These are phyloP conservation scores for Nicotiana tomentosiformis DNA, from an alignment of 257 asterid genomes.

Conservation along the genomic window DNA sequence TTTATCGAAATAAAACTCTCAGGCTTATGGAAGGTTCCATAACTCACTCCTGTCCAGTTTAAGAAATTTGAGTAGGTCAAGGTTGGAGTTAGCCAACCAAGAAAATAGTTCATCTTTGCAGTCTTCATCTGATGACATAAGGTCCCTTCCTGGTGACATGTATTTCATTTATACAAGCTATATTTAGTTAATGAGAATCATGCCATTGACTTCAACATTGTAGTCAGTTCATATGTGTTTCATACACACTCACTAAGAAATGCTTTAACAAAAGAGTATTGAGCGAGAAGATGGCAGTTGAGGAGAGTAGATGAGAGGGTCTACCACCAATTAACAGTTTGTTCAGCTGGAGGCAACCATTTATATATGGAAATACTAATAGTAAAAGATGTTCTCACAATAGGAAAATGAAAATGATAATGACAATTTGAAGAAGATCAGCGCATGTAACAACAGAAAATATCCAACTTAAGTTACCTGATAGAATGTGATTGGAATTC, in stretches of 20 bases:
- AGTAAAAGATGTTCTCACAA: neutral
- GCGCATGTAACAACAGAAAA: neutral
- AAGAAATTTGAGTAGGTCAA: neutral
- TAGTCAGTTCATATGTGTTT: neutral
- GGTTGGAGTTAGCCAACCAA: neutral
- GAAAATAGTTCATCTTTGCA: neutral
- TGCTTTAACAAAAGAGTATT: neutral
- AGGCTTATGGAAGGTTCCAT: no score
- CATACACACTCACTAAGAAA: neutral
- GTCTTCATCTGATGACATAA: neutral
- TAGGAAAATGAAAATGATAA: neutral
- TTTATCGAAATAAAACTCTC: no score
- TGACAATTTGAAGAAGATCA: neutral
- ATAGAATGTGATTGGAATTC: slow-evolving; percentile 1
- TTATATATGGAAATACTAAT: neutral
- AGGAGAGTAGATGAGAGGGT: neutral
- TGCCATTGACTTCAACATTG: neutral
- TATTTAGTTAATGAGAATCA: neutral
- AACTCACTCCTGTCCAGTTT: no score
- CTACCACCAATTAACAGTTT: neutral
- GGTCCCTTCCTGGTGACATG: neutral
- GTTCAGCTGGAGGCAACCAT: neutral
- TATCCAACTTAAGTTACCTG: neutral
- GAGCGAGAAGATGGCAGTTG: neutral
- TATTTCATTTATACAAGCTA: neutral